Evolutionary conservation across 108 stramenopile genomes (phyloP).

Genomic region (Cyclostephanos tholiformis): DNA sequence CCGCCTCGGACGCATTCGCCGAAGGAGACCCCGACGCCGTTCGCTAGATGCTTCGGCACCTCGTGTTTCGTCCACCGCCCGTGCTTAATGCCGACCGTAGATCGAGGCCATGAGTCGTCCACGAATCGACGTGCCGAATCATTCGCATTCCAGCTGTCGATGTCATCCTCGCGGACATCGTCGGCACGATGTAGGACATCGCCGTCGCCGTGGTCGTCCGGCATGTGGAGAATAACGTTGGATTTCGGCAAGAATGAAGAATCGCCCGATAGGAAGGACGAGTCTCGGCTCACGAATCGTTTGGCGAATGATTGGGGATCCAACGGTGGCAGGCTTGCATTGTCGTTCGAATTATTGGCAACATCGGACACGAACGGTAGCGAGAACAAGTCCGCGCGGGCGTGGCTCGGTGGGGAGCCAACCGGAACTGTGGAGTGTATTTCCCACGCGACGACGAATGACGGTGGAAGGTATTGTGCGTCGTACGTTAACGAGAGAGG

Average conservation of each 20-base stretch:
- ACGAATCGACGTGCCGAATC: not conserved
- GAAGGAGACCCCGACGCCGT: not conserved
- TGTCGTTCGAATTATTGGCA: slow-evolving; percentile 51
- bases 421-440: slow-evolving; percentile 31
- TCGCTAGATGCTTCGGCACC: not conserved
- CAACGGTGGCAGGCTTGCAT: slow-evolving; percentile 51
- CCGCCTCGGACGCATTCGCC: not conserved
- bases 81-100: not conserved
- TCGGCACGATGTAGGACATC: slow-evolving; percentile 7
- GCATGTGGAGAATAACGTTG: slow-evolving; percentile 55
- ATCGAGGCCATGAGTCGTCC: not conserved
- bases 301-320: slow-evolving; percentile 53
- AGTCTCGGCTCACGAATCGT: slow-evolving; percentile 16
- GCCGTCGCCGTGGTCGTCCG: slow-evolving; percentile 65
- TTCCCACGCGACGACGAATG: not conserved
- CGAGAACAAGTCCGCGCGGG: slow-evolving; percentile 23
- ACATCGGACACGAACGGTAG: slow-evolving; percentile 31
- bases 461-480: slow-evolving; percentile 15
- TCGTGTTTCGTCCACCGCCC: not conserved
- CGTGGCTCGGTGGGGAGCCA: slow-evolving; percentile 40
- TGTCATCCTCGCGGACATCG: slow-evolving; percentile 5
- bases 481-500: slow-evolving; percentile 63
- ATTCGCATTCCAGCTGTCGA: not conserved
- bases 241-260: slow-evolving; percentile 53
- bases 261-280: slow-evolving; percentile 26